Conservation (phyloP, 2,329 filamentous ascomycete genomes). For the Rhytidhysteron rufulum region DNA sequence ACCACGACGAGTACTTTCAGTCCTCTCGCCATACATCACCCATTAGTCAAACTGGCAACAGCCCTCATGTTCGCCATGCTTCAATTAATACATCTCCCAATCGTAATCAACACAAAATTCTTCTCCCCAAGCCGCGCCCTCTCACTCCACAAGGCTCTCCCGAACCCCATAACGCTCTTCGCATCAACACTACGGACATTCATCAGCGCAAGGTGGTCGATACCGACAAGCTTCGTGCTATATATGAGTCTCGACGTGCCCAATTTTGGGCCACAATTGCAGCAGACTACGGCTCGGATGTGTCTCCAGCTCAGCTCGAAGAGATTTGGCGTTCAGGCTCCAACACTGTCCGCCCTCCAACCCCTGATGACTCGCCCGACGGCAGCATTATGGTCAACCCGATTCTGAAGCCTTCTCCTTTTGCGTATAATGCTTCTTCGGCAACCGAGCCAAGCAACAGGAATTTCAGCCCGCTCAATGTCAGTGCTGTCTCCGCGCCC, state of each 20-base stretch:
- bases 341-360: slow-evolving; percentile 30
- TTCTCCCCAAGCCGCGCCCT: slow-evolving; percentile 63
- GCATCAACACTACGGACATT: slow-evolving; percentile 42
- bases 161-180: slow-evolving; percentile 38
- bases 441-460: slow-evolving; percentile 26
- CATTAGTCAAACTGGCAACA: slow-evolving; percentile 47
- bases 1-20: slow-evolving; percentile 33
- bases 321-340: slow-evolving; percentile 57
- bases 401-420: slow-evolving; percentile 28
- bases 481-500: slow-evolving; percentile 27
- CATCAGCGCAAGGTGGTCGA: slow-evolving; percentile 53
- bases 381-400: slow-evolving; percentile 34
- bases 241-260: slow-evolving; percentile 67
- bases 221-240: slow-evolving; percentile 62
- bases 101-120: slow-evolving; percentile 48
- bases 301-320: slow-evolving; percentile 62
- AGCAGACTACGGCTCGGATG: slow-evolving; percentile 64
- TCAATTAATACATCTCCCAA: slow-evolving; percentile 49
- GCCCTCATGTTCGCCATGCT: slow-evolving; percentile 28
- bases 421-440: slow-evolving; percentile 28
- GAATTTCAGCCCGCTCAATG: slow-evolving; percentile 26
- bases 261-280: slow-evolving; percentile 73
- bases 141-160: slow-evolving; percentile 35
- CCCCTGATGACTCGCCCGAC: slow-evolving; percentile 36
- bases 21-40: slow-evolving; percentile 38